These are phyloP conservation scores for Eleusine indica DNA, from an alignment of 176 grass and related monocot genomes.

Conservation along the genomic window DNA sequence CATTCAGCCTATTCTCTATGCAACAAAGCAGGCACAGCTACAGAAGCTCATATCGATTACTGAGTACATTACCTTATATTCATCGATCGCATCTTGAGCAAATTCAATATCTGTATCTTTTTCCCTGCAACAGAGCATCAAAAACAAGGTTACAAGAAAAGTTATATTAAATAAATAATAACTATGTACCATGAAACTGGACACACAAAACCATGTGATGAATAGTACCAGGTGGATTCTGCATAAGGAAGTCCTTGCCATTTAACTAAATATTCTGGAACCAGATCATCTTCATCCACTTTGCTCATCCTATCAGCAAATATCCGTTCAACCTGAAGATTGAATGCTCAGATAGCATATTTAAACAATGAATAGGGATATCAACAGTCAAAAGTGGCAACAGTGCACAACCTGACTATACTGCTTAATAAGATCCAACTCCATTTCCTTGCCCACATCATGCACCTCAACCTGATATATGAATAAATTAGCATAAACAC, in stretches of 20 bases:
- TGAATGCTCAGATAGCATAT: conserved; percentile 45
- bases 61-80: conserved; percentile 77
- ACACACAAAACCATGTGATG: conserved; percentile 12
- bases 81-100: conserved; percentile 99
- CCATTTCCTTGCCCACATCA: conserved; percentile 99
- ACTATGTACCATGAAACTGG: conserved; percentile 1
- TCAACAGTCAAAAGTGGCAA: conserved; percentile 14
- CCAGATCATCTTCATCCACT: conserved; percentile 78
- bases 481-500: conserved; percentile 37
- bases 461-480: conserved; percentile 84
- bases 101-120: conserved; percentile 98
- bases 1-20: not conserved
- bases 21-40: conserved; percentile 1
- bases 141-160: conserved; percentile 13
- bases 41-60: conserved; percentile 18
- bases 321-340: conserved; percentile 94
- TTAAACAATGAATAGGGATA: conserved; percentile 3
- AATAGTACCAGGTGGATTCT: conserved; percentile 95
- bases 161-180: conserved; percentile 3
- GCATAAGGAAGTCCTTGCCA: conserved; percentile 99
- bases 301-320: conserved; percentile 96
- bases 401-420: conserved; percentile 85
- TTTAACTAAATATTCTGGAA: conserved; percentile 97
- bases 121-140: conserved; percentile 66
- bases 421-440: conserved; percentile 95